Evolutionary conservation across 2,329 filamentous ascomycete genomes (phyloP), one percentile per base, ranked within the genome.

Genomic region (Phialophora expanda): DNA sequence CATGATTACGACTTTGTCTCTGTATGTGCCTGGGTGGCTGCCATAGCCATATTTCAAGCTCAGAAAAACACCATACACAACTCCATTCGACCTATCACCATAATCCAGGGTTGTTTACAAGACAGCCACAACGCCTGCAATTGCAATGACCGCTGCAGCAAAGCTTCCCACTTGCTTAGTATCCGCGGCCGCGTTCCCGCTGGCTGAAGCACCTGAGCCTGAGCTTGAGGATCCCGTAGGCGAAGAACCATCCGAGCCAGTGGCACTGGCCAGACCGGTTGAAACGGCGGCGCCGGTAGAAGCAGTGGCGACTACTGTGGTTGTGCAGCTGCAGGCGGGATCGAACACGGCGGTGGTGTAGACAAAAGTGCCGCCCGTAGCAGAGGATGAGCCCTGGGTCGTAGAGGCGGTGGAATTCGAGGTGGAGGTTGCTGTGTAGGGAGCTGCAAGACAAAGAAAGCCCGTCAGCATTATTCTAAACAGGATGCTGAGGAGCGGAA

Each of bases 81-180:
- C 8, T 8, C 38, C 17, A n/a, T 44, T 34, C 32, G 4, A 11
- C 32, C 32, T n/a, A 14, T 17, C 8, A 54, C 28, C 50, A 57
- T 9, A 46, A 26, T 55, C 55, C 26, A 22, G 24, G 48, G n/a
- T 54, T n/a, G 51, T 75, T 54, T 73, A 80, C 69, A 80, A 70
- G 34, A 76, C 73, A 53, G 76, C 77, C 22, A 77, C 77, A 51
- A 79, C 75, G 48, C 78, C 79, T 38, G 79, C 71, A 65, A 80
- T 78, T n/a, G 79, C 74, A 48, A 77, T 77, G 51, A 78, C 76
- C 56, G 75, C 77, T 59, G 79, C 75, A 7, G 76, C 75, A 55
- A 70, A 70, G 48, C 66, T 68, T 17, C 69, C 68, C 24, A 70
- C 64, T 28, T 69, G 68, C 41, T 65, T 64, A 22, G 75, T 75